These are phyloP conservation scores for Aspergillus bombycis DNA, from an alignment of 2,329 filamentous ascomycete genomes.

Conservation along the genomic window DNA sequence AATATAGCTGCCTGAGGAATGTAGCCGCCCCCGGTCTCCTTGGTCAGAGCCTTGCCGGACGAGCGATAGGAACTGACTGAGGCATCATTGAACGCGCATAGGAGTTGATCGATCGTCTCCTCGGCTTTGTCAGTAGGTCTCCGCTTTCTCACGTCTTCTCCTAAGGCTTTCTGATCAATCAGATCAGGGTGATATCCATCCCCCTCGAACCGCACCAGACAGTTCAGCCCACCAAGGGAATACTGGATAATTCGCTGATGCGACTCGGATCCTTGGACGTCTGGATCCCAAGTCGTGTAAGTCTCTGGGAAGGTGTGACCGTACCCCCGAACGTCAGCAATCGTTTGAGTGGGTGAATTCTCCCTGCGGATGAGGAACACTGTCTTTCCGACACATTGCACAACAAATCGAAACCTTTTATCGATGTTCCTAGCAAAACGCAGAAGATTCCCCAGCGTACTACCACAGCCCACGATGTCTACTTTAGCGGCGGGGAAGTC, in stretches of 20 bases:
- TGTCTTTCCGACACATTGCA: slow-evolving; percentile 59
- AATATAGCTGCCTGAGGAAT: slow-evolving; percentile 52
- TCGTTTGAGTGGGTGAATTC: slow-evolving; percentile 60
- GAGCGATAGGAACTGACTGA: not conserved
- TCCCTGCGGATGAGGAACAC: slow-evolving; percentile 68
- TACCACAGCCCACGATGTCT: slow-evolving; percentile 64
- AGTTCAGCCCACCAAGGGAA: slow-evolving; percentile 55
- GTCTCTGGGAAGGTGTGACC: slow-evolving; percentile 69
- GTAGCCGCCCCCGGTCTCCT: slow-evolving; percentile 18
- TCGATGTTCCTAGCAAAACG: slow-evolving; percentile 55
- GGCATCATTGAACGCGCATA: slow-evolving; percentile 6
- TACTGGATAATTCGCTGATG: slow-evolving; percentile 68
- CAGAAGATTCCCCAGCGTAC: slow-evolving; percentile 64
- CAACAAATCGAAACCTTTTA: slow-evolving; percentile 60
- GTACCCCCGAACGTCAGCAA: slow-evolving; percentile 60
- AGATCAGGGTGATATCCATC: slow-evolving; percentile 57
- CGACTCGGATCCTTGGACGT: slow-evolving; percentile 58
- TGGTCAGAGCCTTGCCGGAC: not conserved
- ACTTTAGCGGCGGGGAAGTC: slow-evolving; percentile 40
- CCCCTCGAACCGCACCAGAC: slow-evolving; percentile 59
- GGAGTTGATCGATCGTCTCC: not conserved
- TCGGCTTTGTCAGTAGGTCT: not conserved
- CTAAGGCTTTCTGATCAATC: not conserved
- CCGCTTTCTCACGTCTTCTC: not conserved
- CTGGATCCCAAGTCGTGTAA: slow-evolving; percentile 65